Percentiles rank a stretch among this genome's conserved stretches.
These are phyloP conservation scores for Aquilaria yunnanensis DNA, from an alignment of 345 rosid species.

Conservation along the genomic window DNA sequence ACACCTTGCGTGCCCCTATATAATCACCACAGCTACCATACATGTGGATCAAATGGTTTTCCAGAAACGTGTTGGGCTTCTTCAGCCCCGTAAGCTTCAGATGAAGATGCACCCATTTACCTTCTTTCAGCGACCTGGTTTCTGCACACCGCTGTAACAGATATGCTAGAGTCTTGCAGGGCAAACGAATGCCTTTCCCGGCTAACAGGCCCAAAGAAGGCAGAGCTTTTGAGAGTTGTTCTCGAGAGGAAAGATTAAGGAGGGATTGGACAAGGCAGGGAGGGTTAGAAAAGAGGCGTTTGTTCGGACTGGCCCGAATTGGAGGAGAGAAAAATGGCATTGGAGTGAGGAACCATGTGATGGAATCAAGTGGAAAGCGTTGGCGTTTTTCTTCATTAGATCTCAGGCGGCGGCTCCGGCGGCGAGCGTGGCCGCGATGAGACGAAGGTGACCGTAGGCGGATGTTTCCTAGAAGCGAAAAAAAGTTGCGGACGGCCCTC, in stretches of 20 bases:
- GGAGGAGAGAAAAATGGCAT: constrained; percentile 27
- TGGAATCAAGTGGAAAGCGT: not conserved
- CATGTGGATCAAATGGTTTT: constrained; percentile 53
- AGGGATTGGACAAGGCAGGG: constrained; percentile 36
- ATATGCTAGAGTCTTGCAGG: constrained; percentile 34
- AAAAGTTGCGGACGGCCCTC: too few relatives aligned
- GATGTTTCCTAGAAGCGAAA: too few relatives aligned
- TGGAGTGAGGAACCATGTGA: constrained; percentile 39
- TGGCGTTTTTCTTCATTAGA: constrained; percentile 2
- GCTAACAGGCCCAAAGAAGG: constrained; percentile 45
- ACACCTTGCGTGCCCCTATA: constrained; percentile 45
- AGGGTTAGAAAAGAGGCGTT: constrained; percentile 12
- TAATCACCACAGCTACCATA: constrained; percentile 42
- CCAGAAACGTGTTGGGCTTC: constrained; percentile 40
- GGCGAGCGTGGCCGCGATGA: constrained; percentile 18
- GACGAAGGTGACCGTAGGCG: too few relatives aligned
- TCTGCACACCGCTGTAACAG: constrained; percentile 39
- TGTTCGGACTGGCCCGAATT: constrained; percentile 23
- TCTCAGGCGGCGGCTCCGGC: constrained; percentile 10
- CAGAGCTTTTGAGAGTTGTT: constrained; percentile 41
- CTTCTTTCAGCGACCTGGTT: constrained; percentile 44
- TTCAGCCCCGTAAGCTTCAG: constrained; percentile 56
- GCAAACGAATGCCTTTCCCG: constrained; percentile 49
- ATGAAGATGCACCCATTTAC: constrained; percentile 74
- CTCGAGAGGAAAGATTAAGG: constrained; percentile 24